Evolutionary conservation across 345 rosid genomes (phyloP).

Genomic region (Microcos paniculata): DNA sequence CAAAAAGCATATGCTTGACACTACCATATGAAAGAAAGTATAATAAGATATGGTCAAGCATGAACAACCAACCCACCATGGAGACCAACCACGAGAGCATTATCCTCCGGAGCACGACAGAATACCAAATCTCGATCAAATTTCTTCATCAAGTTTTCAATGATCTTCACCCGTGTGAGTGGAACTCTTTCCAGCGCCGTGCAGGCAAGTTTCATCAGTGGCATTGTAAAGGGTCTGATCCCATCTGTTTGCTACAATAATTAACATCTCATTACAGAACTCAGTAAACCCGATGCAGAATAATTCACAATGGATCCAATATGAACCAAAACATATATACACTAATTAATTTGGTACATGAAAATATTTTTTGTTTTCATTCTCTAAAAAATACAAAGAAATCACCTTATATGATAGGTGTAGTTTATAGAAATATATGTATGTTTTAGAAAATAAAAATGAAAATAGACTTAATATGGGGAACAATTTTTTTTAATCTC

Average conservation of each 20-base stretch:
- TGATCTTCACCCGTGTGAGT: conserved; percentile 64
- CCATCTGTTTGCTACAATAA: conserved; percentile 81
- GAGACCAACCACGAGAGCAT: conserved; percentile 51
- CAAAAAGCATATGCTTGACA: not conserved
- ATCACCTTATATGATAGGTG: too few relatives aligned
- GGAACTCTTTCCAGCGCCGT: conserved; percentile 97
- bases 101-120: conserved; percentile 76
- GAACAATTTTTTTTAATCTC: too few relatives aligned
- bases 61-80: conserved; percentile 50
- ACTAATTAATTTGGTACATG: too few relatives aligned
- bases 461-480: too few relatives aligned
- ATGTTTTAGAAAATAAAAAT: too few relatives aligned
- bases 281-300: not conserved
- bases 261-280: conserved; percentile 18
- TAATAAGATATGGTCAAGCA: not conserved
- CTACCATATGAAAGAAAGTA: not conserved
- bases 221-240: conserved; percentile 96
- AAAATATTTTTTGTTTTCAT: too few relatives aligned
- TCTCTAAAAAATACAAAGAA: too few relatives aligned
- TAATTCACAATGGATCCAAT: not conserved
- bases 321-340: not conserved
- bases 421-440: too few relatives aligned
- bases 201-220: conserved; percentile 96
- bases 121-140: conserved; percentile 84
- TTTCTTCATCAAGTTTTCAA: conserved; percentile 62